These are phyloP conservation scores for Verticillium dahliae DNA, from an alignment of 2,329 filamentous ascomycete genomes.

Conservation along the genomic window DNA sequence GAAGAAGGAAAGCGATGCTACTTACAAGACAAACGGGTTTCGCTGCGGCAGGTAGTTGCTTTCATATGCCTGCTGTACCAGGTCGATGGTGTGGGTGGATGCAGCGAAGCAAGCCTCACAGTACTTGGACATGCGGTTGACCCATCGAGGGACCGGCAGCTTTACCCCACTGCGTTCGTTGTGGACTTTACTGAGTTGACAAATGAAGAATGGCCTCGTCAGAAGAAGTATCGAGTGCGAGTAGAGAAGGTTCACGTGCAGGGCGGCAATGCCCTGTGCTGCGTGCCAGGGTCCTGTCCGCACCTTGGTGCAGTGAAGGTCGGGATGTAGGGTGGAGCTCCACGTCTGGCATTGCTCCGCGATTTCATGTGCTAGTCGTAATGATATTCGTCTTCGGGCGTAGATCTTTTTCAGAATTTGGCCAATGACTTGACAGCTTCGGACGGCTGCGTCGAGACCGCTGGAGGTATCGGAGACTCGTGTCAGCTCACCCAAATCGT, in stretches of 20 bases:
- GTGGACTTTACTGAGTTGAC: conserved; percentile 39
- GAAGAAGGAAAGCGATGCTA: conserved; percentile 1
- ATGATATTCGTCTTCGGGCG: conserved; percentile 51
- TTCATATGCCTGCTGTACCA: conserved; percentile 38
- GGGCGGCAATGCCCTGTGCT: conserved; percentile 49
- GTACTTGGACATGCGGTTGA: conserved; percentile 17
- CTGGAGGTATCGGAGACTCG: conserved; percentile 5
- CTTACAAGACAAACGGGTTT: conserved; percentile 52
- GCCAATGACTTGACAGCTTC: conserved; percentile 51
- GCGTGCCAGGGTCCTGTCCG: conserved; percentile 29
- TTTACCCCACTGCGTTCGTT: conserved; percentile 20
- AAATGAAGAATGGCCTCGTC: conserved; percentile 58
- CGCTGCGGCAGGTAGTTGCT: conserved; percentile 39
- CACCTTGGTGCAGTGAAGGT: conserved; percentile 45
- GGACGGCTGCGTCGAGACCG: conserved; percentile 49
- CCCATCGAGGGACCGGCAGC: conserved; percentile 10
- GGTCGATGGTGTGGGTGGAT: conserved; percentile 40
- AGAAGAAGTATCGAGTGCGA: conserved; percentile 57
- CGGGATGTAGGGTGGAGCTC: conserved; percentile 38
- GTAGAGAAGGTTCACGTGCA: conserved; percentile 57
- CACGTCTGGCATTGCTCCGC: conserved; percentile 45
- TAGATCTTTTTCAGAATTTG: conserved; percentile 54
- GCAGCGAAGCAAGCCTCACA: conserved; percentile 44
- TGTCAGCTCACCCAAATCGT: conserved; percentile 5
- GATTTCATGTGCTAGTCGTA: conserved; percentile 49